Base-by-base conservation (phyloP, 2,329 filamentous ascomycete species). In the Trichoderma koningiopsis region DNA sequence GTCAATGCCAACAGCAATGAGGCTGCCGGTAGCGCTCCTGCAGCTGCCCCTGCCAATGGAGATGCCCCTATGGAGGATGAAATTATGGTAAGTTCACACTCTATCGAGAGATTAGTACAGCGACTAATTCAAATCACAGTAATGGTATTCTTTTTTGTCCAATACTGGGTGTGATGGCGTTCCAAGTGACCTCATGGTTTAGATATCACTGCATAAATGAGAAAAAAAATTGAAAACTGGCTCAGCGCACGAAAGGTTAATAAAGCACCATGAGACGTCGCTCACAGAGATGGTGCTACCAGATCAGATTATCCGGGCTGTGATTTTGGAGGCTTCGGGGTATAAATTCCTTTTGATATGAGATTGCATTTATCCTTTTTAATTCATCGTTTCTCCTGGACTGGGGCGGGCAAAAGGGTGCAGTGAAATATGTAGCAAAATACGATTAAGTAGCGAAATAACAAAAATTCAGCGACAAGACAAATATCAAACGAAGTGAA, bases 11-110 rank as follows among this genome's bases (percentile, higher is more conserved):
- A 82, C 72, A 83, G 79, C 64, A 83, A 83, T 73, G 83, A 81
- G 65, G 82, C 81, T 52, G 81, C 79, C 70, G 82, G 82, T 52
- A 79, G 82, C 63, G 84, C 83, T 71, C 83, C 85, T 70, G 75
- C 82, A 66, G 78, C 82, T 56, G 83, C 81, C 70, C 83, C 80
- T 63, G 73, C 77, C 68, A 82, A 78, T 68, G 87, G 84, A 58
- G 88, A 90, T 75, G 87, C 86, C 49, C 77, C 85, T n/a, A 91
- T 91, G 88, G 88, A 89, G 74, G 88, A 91, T 71, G 88, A 90
- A 75, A 89, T 90, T 68, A 81, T 86, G 78, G 80, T 81, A 76
- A 69, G 80, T 75, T 40, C 19, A 19, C 33, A 19, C 40, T 37
- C 49, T 4, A 8, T 8, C 3, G 2, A 31, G 13, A 27, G 16